Evolutionary conservation across 108 stramenopile species (phyloP).

Genomic region (Hondaea fermentalgiana): DNA sequence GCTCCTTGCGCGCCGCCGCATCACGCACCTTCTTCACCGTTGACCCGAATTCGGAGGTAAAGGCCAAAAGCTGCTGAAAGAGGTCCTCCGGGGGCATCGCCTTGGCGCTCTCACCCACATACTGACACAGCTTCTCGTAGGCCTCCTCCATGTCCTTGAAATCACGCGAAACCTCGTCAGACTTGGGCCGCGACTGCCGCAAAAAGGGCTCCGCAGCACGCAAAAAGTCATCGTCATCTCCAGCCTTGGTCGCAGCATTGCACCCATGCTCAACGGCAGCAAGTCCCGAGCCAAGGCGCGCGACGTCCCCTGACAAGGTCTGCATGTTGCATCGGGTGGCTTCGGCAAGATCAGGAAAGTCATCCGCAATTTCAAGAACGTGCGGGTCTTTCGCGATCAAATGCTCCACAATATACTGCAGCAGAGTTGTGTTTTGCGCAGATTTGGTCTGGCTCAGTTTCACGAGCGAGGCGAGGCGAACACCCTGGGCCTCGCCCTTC

Average conservation of each 20-base stretch:
- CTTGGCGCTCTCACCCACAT: slow-evolving; percentile 15
- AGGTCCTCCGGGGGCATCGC: background rate
- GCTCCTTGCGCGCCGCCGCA: background rate
- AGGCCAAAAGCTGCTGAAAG: background rate
- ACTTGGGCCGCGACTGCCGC: background rate
- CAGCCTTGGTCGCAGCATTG: background rate
- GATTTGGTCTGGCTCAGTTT: slow-evolving; percentile 31
- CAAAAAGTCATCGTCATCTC: background rate
- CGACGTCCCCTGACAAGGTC: background rate
- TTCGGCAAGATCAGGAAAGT: slow-evolving; percentile 17
- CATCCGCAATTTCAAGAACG: slow-evolving; percentile 15
- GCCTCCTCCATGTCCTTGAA: background rate
- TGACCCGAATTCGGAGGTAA: background rate
- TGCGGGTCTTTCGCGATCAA: background rate
- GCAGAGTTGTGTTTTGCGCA: slow-evolving; percentile 13
- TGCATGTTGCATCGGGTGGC: slow-evolving; percentile 17
- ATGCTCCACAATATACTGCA: slow-evolving; percentile 24
- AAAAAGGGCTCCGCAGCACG: background rate
- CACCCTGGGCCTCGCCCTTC: slow-evolving; percentile 25
- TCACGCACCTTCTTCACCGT: slow-evolving; percentile 1
- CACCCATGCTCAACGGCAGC: background rate
- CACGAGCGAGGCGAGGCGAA: slow-evolving; percentile 12
- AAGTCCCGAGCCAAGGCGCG: background rate
- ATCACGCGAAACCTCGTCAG: background rate
- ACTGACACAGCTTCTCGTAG: background rate